These are phyloP conservation scores for Calonectria honghensis DNA, from an alignment of 2,329 filamentous ascomycete genomes.

Conservation along the genomic window DNA sequence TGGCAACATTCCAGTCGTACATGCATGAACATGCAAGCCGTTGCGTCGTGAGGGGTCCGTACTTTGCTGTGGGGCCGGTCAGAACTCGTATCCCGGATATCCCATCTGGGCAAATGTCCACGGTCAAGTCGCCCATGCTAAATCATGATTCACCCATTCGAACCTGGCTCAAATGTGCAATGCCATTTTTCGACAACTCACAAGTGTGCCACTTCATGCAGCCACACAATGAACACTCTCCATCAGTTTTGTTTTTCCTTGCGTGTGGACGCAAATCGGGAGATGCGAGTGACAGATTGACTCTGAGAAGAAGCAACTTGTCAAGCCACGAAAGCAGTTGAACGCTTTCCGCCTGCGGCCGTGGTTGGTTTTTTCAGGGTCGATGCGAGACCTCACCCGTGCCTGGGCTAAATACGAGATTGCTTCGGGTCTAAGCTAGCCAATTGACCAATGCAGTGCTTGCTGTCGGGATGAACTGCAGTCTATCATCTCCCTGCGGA, in stretches of 20 bases:
- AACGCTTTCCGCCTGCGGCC: not conserved
- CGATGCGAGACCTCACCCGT: not conserved
- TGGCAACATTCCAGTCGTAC: conserved; percentile 13
- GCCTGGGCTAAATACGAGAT: not conserved
- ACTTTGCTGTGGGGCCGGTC: not conserved
- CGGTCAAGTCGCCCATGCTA: not conserved
- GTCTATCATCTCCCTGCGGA: not conserved
- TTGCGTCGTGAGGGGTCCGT: not conserved
- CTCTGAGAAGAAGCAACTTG: conserved; percentile 11
- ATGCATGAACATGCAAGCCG: not conserved
- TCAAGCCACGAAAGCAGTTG: not conserved
- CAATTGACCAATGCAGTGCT: not conserved
- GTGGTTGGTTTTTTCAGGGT: not conserved
- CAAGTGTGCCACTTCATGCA: conserved; percentile 1
- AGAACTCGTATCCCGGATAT: not conserved
- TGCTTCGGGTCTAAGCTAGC: not conserved
- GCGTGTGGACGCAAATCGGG: conserved; percentile 6
- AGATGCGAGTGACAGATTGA: conserved; percentile 8
- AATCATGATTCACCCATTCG: conserved; percentile 7
- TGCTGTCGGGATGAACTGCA: not conserved
- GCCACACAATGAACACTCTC: not conserved
- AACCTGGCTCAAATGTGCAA: not conserved
- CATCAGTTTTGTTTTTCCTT: conserved; percentile 3
- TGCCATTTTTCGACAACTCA: conserved; percentile 10
- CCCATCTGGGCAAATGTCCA: not conserved